These are phyloP conservation scores for Talaromyces ruber DNA, from an alignment of 495 filamentous ascomycete genomes.

Conservation along the genomic window DNA sequence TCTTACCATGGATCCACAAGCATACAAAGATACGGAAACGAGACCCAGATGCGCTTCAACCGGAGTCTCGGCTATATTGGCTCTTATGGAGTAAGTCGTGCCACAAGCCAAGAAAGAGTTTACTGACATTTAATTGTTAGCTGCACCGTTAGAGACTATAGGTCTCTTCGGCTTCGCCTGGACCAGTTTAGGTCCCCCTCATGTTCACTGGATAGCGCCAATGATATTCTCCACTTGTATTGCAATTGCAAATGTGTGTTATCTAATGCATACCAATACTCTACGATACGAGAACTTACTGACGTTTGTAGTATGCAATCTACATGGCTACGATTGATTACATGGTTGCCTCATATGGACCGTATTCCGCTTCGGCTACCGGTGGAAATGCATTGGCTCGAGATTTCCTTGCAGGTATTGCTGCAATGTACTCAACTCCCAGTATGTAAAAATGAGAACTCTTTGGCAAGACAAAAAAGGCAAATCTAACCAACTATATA, in stretches of 20 bases:
- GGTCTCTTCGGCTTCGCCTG: constrained; percentile 57
- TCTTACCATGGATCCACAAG: constrained; percentile 47
- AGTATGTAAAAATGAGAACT: constrained; percentile 6
- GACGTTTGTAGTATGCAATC: constrained; percentile 35
- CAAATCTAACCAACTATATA: neutral
- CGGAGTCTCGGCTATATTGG: constrained; percentile 15
- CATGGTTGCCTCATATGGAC: constrained; percentile 64
- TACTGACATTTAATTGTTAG: constrained; percentile 13
- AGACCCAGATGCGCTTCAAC: constrained; percentile 15
- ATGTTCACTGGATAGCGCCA: constrained; percentile 46
- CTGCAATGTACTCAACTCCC: constrained; percentile 23
- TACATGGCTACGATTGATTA: constrained; percentile 73
- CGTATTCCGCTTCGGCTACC: constrained; percentile 64
- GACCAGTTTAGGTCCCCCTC: constrained; percentile 44
- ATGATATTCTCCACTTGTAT: constrained; percentile 47
- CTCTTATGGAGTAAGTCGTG: constrained; percentile 31
- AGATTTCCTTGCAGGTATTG: constrained; percentile 27
- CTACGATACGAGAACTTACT: constrained; percentile 10
- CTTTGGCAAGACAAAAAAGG: neutral
- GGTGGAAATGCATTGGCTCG: constrained; percentile 48
- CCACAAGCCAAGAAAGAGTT: neutral
- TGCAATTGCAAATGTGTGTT: constrained; percentile 43
- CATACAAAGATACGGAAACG: constrained; percentile 30
- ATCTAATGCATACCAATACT: neutral
- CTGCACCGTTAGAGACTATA: constrained; percentile 47